Evolutionary conservation across 495 filamentous ascomycete species (phyloP), one percentile per base, ranked within the genome.

Genomic region (Neurospora sp.): DNA sequence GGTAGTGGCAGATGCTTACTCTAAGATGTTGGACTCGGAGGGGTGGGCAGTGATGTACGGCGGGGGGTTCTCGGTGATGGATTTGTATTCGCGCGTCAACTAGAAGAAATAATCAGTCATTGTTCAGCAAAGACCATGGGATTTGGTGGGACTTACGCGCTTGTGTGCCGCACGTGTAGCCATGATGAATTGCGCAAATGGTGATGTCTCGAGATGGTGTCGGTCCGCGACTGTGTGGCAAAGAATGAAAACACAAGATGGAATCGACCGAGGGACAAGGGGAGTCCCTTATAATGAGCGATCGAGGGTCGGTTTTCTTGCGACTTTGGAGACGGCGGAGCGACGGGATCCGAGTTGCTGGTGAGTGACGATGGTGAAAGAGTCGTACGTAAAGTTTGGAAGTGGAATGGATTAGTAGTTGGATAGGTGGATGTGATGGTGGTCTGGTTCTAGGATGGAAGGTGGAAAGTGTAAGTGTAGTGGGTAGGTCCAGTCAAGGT

Each of bases 11-110:
- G 38, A 42, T 23, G 18, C 77, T 73, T 81, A 94, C 92, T 99
- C 96, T 31, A 99, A 88, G 77, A 99, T 99, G 81, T 98, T 98
- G 70, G 86, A 85, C 77, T 99, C 96, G 9, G 94, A 97, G 12
- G 96, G 96, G 81, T 98, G 96, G 12, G 96, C 95, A 48, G 89
- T 87, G 78, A 99, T 98, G 83, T 92, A 98, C 48, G 94, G 94
- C 18, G 95, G 93, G 7, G 96, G 96, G 78, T 93, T 96, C 82
- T 94, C 91, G 77, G 92, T 88, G 78, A 99, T 97, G 79, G 89
- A 87, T 85, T 94, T 91, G 84, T 97, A 99, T 86, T 99, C 96
- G 76, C 94, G 92, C 76, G 93, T 92, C 79, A 99, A 91, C 93
- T 96, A 77, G 72, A 74, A 69, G 20, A 71, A 14, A 70, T 8